Conservation (phyloP, 2,329 filamentous ascomycete genomes). For the Raffaelea albimanens region DNA sequence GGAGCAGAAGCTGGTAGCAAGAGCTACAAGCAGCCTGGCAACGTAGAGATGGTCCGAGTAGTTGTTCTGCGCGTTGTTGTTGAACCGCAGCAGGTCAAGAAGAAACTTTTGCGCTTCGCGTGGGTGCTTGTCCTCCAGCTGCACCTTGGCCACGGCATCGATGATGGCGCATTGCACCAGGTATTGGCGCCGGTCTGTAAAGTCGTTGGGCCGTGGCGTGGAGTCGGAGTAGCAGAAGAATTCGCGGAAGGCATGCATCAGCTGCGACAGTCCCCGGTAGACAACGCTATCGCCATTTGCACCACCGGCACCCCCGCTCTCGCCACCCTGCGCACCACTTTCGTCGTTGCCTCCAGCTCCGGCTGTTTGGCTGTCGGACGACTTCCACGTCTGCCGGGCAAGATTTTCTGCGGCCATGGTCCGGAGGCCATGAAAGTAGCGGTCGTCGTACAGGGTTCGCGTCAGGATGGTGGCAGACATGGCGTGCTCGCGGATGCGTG, state of each 20-base stretch:
- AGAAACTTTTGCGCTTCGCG: conserved; percentile 73
- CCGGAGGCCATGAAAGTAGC: conserved; percentile 91
- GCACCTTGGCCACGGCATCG: conserved; percentile 67
- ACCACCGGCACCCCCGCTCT: background rate
- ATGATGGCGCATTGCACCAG: conserved; percentile 77
- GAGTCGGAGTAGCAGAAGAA: conserved; percentile 78
- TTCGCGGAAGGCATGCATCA: conserved; percentile 77
- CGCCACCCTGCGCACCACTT: background rate
- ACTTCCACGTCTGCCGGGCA: conserved; percentile 54
- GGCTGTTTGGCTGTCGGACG: conserved; percentile 6
- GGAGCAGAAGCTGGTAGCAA: conserved; percentile 50
- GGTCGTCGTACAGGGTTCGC: conserved; percentile 78
- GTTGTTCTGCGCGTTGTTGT: conserved; percentile 85
- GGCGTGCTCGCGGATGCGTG: conserved; percentile 57
- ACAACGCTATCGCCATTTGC: conserved; percentile 3
- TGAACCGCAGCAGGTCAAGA: conserved; percentile 81
- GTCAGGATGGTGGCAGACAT: conserved; percentile 83
- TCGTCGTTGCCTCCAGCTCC: background rate
- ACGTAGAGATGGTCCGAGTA: conserved; percentile 89
- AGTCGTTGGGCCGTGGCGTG: conserved; percentile 84
- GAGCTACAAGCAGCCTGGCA: conserved; percentile 60
- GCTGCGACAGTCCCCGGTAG: conserved; percentile 41
- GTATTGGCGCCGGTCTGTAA: conserved; percentile 77
- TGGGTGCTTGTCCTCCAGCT: conserved; percentile 72
- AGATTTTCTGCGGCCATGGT: conserved; percentile 74